These are phyloP conservation scores for Sinapis alba DNA, from an alignment of 441 rosid species.

Conservation along the genomic window DNA sequence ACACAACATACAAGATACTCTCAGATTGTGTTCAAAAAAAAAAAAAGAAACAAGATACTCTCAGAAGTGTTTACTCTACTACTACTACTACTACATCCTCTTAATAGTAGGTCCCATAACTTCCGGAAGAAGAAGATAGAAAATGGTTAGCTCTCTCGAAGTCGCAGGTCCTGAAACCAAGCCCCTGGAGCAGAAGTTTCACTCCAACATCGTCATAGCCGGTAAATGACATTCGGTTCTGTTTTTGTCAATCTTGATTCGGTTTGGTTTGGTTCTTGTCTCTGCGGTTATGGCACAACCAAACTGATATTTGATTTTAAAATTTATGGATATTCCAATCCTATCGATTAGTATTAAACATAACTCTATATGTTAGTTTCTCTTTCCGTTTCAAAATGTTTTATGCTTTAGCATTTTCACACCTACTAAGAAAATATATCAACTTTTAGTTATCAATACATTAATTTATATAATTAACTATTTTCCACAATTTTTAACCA, in stretches of 20 bases:
- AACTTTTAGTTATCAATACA: no score
- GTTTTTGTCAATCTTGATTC: neutral
- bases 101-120: neutral
- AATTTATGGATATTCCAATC: neutral
- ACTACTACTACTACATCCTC: neutral
- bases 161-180: conserved; percentile 18
- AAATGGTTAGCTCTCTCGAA: conserved; percentile 27
- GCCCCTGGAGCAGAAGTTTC: neutral
- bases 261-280: neutral
- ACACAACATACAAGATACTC: neutral
- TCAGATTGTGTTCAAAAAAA: no score
- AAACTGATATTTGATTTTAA: neutral
- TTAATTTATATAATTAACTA: no score
- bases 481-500: no score
- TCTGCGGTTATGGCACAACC: neutral
- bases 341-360: neutral
- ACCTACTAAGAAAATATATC: no score
- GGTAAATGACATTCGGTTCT: conserved; percentile 25
- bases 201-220: conserved; percentile 30
- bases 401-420: no score
- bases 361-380: no score
- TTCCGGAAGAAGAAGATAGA: neutral
- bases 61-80: neutral
- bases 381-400: no score
- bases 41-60: neutral